A percentile compares a stretch with the other conserved stretches of the same genome.
Conservation (phyloP, 1,284 basidiomycete genomes). For the Heliocybe sulcata region DNA sequence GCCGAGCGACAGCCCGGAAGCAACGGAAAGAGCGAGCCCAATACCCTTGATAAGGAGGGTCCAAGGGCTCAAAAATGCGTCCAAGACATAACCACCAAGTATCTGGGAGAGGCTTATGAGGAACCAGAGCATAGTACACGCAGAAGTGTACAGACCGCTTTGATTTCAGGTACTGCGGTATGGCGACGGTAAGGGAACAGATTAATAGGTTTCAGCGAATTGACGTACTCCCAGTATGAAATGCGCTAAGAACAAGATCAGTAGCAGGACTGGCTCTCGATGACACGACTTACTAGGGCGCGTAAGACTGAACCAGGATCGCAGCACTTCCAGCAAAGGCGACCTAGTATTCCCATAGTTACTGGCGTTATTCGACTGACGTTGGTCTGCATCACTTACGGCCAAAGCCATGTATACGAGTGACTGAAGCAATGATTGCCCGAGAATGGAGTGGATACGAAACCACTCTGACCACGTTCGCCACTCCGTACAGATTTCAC, state of each 20-base stretch:
- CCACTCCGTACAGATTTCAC: constrained; percentile 69
- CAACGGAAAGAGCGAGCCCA: constrained; percentile 72
- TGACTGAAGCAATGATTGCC: constrained; percentile 54
- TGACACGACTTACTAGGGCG: constrained; percentile 50
- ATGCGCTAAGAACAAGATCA: constrained; percentile 37
- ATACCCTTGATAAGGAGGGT: constrained; percentile 72
- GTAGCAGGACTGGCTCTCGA: not conserved
- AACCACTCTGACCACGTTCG: constrained; percentile 59
- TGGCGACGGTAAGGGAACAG: constrained; percentile 5
- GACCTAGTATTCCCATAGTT: constrained; percentile 29
- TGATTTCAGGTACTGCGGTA: constrained; percentile 63
- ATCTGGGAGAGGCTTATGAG: constrained; percentile 34
- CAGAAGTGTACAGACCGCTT: constrained; percentile 41
- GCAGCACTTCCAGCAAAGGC: constrained; percentile 60
- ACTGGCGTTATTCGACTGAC: not conserved
- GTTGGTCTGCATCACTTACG: constrained; percentile 30
- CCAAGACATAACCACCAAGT: constrained; percentile 65
- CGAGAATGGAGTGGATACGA: constrained; percentile 44
- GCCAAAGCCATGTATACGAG: constrained; percentile 56
- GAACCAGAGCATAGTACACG: not conserved
- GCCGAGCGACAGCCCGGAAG: constrained; percentile 69
- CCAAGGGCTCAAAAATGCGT: constrained; percentile 66
- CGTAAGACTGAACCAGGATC: constrained; percentile 55
- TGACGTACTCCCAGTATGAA: constrained; percentile 72
- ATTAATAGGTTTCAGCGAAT: not conserved